Percentiles rank a stretch among this genome's conserved stretches.
phyloP scores from a whole-genome alignment of 2,329 filamentous ascomycete genomes.

The Sarocladium oryzae region DNA sequence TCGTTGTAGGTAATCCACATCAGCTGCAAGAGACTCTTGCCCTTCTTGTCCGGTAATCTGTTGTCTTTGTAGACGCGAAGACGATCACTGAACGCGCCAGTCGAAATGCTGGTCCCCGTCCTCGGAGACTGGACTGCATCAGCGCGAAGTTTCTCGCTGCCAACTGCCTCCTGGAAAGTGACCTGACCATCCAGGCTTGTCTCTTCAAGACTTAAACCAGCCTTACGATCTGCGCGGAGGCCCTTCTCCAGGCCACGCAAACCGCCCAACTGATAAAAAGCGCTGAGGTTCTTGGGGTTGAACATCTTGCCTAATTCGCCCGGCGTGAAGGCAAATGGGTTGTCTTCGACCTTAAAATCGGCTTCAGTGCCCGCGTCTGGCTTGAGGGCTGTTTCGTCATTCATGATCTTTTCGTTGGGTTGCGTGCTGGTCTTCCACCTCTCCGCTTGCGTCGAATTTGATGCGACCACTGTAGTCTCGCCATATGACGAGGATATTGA shows the following conservation, averaged over 20 bases:
- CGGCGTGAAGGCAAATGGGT: slow-evolving; percentile 78
- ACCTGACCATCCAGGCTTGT: slow-evolving; percentile 56
- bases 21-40: slow-evolving; percentile 64
- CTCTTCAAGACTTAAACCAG: slow-evolving; percentile 75
- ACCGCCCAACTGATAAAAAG: slow-evolving; percentile 76
- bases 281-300: slow-evolving; percentile 79
- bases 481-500: slow-evolving; percentile 51
- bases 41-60: slow-evolving; percentile 64
- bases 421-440: slow-evolving; percentile 24
- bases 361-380: slow-evolving; percentile 70
- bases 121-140: slow-evolving; percentile 17
- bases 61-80: slow-evolving; percentile 69
- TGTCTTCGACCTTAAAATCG: slow-evolving; percentile 70
- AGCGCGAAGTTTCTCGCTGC: slow-evolving; percentile 26
- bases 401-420: slow-evolving; percentile 49
- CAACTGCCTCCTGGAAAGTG: slow-evolving; percentile 60
- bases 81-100: slow-evolving; percentile 50
- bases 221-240: slow-evolving; percentile 62
- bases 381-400: slow-evolving; percentile 61
- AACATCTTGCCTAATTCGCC: slow-evolving; percentile 82
- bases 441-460: slow-evolving; percentile 33
- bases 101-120: not conserved
- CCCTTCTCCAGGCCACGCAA: slow-evolving; percentile 73
- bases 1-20: slow-evolving; percentile 83
- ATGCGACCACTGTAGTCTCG: slow-evolving; percentile 51